Conservation (phyloP, 257 asterid genomes). For the Penstemon eatonii region DNA sequence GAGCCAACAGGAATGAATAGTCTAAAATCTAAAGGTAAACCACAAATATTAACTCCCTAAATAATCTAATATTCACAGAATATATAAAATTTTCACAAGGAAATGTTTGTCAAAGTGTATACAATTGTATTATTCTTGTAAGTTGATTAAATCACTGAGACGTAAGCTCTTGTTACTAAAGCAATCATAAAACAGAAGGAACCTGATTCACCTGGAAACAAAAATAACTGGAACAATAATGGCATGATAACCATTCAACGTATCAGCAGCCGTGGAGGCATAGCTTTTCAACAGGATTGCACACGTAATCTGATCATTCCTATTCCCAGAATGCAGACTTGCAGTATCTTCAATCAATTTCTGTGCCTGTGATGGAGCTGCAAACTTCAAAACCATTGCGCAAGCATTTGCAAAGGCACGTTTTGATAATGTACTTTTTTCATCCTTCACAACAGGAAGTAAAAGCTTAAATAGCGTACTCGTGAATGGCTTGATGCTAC, state of each 20-base stretch:
- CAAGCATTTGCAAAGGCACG: slow-evolving; percentile 98
- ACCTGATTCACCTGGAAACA: slow-evolving; percentile 70
- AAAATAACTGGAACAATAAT: slow-evolving; percentile 82
- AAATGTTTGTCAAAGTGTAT: not conserved
- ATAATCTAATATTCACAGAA: not conserved
- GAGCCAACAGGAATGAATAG: not conserved
- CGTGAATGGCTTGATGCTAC: slow-evolving; percentile 78
- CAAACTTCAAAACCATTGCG: slow-evolving; percentile 77
- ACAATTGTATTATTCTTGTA: slow-evolving; percentile 8
- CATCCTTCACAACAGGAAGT: slow-evolving; percentile 86
- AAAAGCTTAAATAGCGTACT: slow-evolving; percentile 73
- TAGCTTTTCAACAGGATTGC: slow-evolving; percentile 84
- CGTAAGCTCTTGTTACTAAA: slow-evolving; percentile 2
- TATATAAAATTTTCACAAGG: not conserved
- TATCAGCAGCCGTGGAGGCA: slow-evolving; percentile 85
- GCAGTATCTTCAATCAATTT: slow-evolving; percentile 86
- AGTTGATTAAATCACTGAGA: slow-evolving; percentile 15
- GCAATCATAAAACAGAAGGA: slow-evolving; percentile 8
- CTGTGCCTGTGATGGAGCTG: slow-evolving; percentile 82
- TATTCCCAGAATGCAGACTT: slow-evolving; percentile 77
- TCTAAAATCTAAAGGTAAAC: not conserved
- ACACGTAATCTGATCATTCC: slow-evolving; percentile 85
- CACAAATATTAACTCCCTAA: not conserved
- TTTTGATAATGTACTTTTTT: slow-evolving; percentile 76
- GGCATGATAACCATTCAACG: slow-evolving; percentile 72